These are phyloP conservation scores for Ceratocystis alfenasii DNA, from an alignment of 2,329 filamentous ascomycete genomes.

Conservation along the genomic window DNA sequence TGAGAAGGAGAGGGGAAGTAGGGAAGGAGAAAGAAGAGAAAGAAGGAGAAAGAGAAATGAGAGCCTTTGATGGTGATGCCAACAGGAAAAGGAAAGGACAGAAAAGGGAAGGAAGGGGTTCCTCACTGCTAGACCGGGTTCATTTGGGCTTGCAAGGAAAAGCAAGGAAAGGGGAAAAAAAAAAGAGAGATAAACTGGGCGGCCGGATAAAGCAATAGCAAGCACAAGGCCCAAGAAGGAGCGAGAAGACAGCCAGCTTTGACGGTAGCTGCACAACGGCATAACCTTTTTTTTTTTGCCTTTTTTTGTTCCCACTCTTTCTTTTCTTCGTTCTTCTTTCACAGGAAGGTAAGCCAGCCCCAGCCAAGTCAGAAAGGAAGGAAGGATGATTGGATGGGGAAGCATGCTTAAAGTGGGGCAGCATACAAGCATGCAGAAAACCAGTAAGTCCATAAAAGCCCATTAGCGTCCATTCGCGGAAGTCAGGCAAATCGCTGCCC, in stretches of 20 bases:
- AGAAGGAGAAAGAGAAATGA: neutral
- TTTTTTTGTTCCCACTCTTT: neutral
- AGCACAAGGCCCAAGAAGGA: neutral
- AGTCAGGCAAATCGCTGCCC: neutral
- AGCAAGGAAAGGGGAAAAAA: neutral
- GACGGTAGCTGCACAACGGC: neutral
- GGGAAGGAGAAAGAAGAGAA: neutral
- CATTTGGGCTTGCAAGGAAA: neutral
- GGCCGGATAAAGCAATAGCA: constrained; percentile 5
- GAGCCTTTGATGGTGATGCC: neutral
- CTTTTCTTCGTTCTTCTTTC: neutral
- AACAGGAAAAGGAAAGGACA: constrained; percentile 5
- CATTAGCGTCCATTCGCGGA: neutral
- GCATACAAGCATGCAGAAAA: neutral
- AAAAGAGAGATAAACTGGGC: constrained; percentile 6
- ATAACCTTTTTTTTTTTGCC: neutral
- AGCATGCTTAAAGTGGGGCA: constrained; percentile 1
- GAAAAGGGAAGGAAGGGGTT: neutral
- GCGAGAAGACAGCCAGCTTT: constrained; percentile 7
- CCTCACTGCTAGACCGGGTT: no score
- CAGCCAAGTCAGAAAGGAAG: neutral
- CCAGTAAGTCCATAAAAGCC: neutral
- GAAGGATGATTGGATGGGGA: constrained; percentile 4
- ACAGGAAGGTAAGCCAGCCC: neutral
- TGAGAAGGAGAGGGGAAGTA: neutral